A percentile compares a stretch with the other conserved stretches of the same genome.
Evolutionary conservation across 208 protist species (phyloP).

Genomic region (Crithidia sp.): DNA sequence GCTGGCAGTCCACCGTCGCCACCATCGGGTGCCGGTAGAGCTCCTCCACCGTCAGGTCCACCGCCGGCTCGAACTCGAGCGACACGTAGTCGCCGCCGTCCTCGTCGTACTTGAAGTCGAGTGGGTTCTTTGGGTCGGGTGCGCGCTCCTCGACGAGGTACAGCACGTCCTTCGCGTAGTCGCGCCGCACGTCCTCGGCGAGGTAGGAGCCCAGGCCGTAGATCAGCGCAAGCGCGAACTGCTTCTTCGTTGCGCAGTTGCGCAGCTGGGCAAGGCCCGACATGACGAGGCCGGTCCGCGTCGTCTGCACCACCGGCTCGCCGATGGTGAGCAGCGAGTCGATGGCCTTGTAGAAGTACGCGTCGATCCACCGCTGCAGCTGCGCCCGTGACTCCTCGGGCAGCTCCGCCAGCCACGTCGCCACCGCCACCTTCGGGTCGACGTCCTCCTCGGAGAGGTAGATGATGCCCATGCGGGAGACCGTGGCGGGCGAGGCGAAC

Average conservation of each 20-base stretch:
- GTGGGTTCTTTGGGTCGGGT: conserved; percentile 82
- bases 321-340: conserved; percentile 79
- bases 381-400: conserved; percentile 67
- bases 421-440: conserved; percentile 91
- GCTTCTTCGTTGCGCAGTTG: conserved; percentile 80
- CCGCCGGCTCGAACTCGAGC: conserved; percentile 80
- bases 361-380: conserved; percentile 90
- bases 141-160: conserved; percentile 83
- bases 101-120: conserved; percentile 90
- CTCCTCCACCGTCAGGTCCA: conserved; percentile 85
- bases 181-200: conserved; percentile 63
- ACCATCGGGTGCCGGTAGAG: conserved; percentile 91
- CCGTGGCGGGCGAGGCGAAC: conserved; percentile 98
- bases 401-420: conserved; percentile 92
- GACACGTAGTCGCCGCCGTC: conserved; percentile 55
- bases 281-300: conserved; percentile 92
- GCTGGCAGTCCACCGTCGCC: conserved; percentile 94
- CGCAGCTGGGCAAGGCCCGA: conserved; percentile 94
- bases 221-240: conserved; percentile 92
- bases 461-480: conserved; percentile 99
- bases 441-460: conserved; percentile 97
- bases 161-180: conserved; percentile 93
- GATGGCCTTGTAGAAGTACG: conserved; percentile 94
- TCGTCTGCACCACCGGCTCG: conserved; percentile 91
- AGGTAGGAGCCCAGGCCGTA: conserved; percentile 96